Base-by-base conservation (phyloP, 371 early-diverging fungal species). In the Mucor ambiguus region DNA sequence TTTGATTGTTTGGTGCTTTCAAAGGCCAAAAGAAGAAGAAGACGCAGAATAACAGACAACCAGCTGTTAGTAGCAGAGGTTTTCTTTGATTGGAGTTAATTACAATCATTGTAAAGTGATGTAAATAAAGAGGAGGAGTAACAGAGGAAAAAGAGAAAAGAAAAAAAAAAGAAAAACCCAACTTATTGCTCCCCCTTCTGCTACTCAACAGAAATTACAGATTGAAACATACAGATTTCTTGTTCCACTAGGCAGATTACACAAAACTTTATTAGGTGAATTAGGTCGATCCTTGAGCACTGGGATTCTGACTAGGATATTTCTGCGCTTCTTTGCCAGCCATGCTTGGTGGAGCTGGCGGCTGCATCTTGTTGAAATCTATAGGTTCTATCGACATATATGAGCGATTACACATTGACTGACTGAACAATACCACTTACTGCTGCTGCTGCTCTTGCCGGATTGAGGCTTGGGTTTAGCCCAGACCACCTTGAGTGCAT, bases 401-500 rank as follows among this genome's bases (percentile, higher is more conserved):
- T 38, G 4, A 28, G 41, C 18, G 41, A 41, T 41, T 41, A 12
- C 18, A 41, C 41, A 41, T 10, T 18, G 41, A 6, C 41, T 18
- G 37, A 37, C 37, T 37, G 18, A 41, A 5, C 18, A 37, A 14
- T 14, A 1, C 18, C 11, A 41, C 41, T 41, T 41, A 41, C 41
- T 41, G 41, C 41, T 41, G 41, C 18, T 41, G 41, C 5, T 38
- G 38, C 16, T 56, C 18, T 29, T 16, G 55, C 20, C 32, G 33
- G 56, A 32, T 44, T 83, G 77, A 30, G 88, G 88, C 52, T 85
- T 74, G 28, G 90, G 86, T 66, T 78, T 74, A 12, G 86, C 90
- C 90, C 90, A 90, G 20, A 86, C 78, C 3, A 87, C 89, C 22
- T 82, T 72, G 48, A 90, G 49, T 7, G 78, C 33, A 44, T 75